Evolutionary conservation across 345 rosid genomes (phyloP), one percentile per base, ranked within the genome.

Genomic region (Moricandia arvensis): DNA sequence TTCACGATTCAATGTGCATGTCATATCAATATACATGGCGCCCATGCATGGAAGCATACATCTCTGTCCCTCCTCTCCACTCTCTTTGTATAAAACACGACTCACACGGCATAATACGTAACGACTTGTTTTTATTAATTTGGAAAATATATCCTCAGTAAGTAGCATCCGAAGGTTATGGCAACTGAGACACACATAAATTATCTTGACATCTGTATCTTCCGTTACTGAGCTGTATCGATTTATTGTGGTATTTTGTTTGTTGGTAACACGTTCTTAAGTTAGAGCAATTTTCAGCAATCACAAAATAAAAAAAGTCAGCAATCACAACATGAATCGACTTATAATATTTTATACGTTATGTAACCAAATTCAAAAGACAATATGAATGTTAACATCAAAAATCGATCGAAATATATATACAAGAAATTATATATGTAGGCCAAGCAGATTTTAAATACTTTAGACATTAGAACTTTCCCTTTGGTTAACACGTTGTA

Each of bases 21-120:
- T 35, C 69, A 63, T 63, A 63, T 51, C 27, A 35, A 49, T 34
- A 61, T 72, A 72, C 62, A 63, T 53, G 76, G 69, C 76, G 54
- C 6, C 54, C 71, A 64, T 74, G 66, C 72, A 74, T 38, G 45
- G n/a, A 29, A 9, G 43, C 4, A 37, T 16, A 9, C 12, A 62
- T 61, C 35, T 49, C 53, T 27, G 24, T 21, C 29, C 24, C 62
- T 55, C 71, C 15, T 73, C 64, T 57, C 55, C 64, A 35, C 38
- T 33, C 35, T 8, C 35, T 33, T n/a, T n/a, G n/a, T n/a, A n/a
- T n/a, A n/a, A n/a, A n/a, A n/a, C n/a, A 63, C 41, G 35, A 51
- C 34, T 34, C 29, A 63, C 62, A 21, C 38, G 27, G 37, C 38
- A 34, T 51, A 24, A 24, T 15, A 73, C 63, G 76, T 53, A 38